Conservation (phyloP, 2,329 filamentous ascomycete species). For the Apiospora kogelbergensis region DNA sequence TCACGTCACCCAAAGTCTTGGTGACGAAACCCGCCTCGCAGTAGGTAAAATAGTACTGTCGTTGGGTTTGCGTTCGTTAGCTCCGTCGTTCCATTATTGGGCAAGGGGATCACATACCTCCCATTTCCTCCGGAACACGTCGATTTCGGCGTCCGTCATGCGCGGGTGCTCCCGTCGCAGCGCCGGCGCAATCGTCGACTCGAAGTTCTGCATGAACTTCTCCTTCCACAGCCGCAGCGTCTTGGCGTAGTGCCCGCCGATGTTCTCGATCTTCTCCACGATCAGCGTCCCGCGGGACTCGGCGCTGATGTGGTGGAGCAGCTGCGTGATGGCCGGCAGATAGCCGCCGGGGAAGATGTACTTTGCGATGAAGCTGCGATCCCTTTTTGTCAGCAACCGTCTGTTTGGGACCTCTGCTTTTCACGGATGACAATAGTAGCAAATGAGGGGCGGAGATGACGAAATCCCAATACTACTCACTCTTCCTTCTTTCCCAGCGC, state of each 20-base stretch:
- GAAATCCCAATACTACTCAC: constrained; percentile 37
- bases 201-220: constrained; percentile 63
- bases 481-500: constrained; percentile 67
- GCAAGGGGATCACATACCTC: constrained; percentile 54
- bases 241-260: constrained; percentile 72
- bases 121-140: constrained; percentile 72
- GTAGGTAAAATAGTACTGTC: constrained; percentile 73
- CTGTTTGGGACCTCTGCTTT: too few species aligned
- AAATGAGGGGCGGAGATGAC: background rate
- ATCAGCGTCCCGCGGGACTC: constrained; percentile 63
- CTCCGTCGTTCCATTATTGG: background rate
- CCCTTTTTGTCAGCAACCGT: background rate
- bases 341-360: constrained; percentile 82
- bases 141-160: constrained; percentile 62
- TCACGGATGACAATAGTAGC: background rate
- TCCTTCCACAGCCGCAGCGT: constrained; percentile 69
- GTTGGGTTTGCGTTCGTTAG: background rate
- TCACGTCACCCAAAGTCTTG: constrained; percentile 71
- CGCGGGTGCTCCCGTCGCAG: constrained; percentile 56
- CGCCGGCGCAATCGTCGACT: constrained; percentile 58
- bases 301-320: constrained; percentile 58
- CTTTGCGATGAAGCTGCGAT: constrained; percentile 63
- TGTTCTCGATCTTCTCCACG: constrained; percentile 68
- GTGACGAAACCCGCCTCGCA: constrained; percentile 73
- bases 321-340: constrained; percentile 57